Conservation (phyloP, 2,329 filamentous ascomycete species). For the Talaromyces marneffei region DNA sequence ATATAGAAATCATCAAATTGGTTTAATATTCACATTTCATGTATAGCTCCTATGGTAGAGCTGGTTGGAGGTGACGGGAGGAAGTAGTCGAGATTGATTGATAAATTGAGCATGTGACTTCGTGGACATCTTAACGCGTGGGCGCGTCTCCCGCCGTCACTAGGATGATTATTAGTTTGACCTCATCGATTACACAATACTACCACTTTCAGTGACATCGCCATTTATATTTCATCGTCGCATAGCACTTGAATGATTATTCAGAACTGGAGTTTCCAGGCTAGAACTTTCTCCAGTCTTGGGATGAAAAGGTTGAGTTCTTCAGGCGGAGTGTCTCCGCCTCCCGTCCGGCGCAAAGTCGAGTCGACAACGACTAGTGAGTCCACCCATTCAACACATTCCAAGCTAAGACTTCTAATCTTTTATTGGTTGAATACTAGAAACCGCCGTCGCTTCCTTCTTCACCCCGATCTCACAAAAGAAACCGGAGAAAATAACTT, state of each 20-base stretch:
- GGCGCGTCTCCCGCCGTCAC: slow-evolving; percentile 8
- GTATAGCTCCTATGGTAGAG: not conserved
- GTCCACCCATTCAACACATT: slow-evolving; percentile 7
- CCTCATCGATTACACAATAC: not conserved
- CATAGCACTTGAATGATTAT: slow-evolving; percentile 10
- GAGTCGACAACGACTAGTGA: slow-evolving; percentile 51
- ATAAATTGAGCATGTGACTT: slow-evolving; percentile 33
- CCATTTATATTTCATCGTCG: not conserved
- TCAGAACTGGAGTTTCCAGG: slow-evolving; percentile 23
- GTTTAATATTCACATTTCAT: not conserved
- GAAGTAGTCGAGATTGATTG: not conserved
- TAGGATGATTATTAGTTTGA: not conserved
- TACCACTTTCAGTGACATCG: not conserved
- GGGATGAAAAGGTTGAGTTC: slow-evolving; percentile 34
- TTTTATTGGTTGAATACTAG: slow-evolving; percentile 18
- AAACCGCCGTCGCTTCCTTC: slow-evolving; percentile 66
- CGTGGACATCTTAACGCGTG: slow-evolving; percentile 24
- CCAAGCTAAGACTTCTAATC: not conserved
- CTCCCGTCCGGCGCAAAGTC: slow-evolving; percentile 51
- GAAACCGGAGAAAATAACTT: slow-evolving; percentile 66
- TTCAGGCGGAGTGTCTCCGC: slow-evolving; percentile 49
- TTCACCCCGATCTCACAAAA: slow-evolving; percentile 86
- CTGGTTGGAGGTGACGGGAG: not conserved
- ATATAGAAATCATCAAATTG: not conserved
- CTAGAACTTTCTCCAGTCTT: slow-evolving; percentile 10